Base-by-base conservation (phyloP, 306 rosid species). In the Pachyrhizus erosus region DNA sequence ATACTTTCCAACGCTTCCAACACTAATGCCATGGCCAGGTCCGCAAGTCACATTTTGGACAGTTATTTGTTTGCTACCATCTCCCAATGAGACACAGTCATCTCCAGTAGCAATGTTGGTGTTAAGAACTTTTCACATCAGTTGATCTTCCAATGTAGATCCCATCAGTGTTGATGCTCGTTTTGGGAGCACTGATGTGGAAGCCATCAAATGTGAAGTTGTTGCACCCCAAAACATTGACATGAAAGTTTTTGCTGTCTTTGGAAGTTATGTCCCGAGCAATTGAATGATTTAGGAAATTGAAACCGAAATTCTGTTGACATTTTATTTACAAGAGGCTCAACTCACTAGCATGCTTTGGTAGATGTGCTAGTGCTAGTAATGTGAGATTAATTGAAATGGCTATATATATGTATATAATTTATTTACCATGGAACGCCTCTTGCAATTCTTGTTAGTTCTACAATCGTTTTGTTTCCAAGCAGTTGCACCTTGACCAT, bases 1-100 rank as follows among this genome's bases (percentile, higher is more conserved):
- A 2, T 23, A 57, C 33, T 23, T 57, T 31, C 33, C 65, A 57
- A 57, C 15, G 2, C 65, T 57, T 57, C 65, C 65, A 57, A 57
- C 33, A 57, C 65, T 57, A 57, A 57, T 21, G 65, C 33, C 65
- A 57, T 57, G 65, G 11, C 33, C 65, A 21, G 65, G 65, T 57
- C 33, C 65, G 1, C 65, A 57, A 8, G 3, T 23, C 2, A 57
- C 62, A 55, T 55, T 55, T 5, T 21, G 14, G 2, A 55, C 13
- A 3, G 5, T 55, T 2, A 55, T 4, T 9, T 55, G 0, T 55
- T 10, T 55, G 3, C 29, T 55, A 5, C 27, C 61, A 54, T 51
- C 58, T n/a, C 58, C 58, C 58, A 51, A 51, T 8, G 61, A 54
- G 26, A 55, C 15, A 8, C 62, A 55, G 7, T 55, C 62, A 55